These are phyloP conservation scores for Helianthus annuus DNA, from an alignment of 129 eudicot species.

Conservation along the genomic window HanXRQr2.0-SUNRISE NC_035444.2:23044693-23045192, in stretches of 20 bases:
- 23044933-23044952: neutral
- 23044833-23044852: no score
- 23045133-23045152: neutral
- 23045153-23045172: neutral
- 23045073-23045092: neutral
- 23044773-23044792: no score
- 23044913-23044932: no score
- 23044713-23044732: neutral
- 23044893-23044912: no score
- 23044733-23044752: neutral
- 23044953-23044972: neutral
- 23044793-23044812: no score
- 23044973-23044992: neutral
- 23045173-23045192: constrained; percentile 1
- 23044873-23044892: no score
- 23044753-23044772: no score
- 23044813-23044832: no score
- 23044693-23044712: neutral
- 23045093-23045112: neutral
- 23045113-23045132: constrained; percentile 4
- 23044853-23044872: no score
- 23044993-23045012: neutral
- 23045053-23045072: neutral
- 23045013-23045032: neutral
- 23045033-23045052: neutral